These are phyloP conservation scores for Seiridium unicorne DNA, from an alignment of 2,329 filamentous ascomycete species.

Conservation along the genomic window DNA sequence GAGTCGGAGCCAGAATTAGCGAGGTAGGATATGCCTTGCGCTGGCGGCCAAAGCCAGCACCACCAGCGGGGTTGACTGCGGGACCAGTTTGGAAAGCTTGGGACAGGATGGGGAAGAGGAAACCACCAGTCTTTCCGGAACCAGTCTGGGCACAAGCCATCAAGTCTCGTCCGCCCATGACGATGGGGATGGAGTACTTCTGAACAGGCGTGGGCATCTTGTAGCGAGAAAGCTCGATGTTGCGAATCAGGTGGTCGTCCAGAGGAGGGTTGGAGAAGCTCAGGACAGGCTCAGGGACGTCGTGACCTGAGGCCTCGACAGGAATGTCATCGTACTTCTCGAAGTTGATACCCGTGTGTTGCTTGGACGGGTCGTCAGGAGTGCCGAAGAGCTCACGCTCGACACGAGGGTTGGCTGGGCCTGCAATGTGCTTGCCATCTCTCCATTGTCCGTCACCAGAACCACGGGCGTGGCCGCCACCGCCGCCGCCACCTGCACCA, in stretches of 20 bases:
- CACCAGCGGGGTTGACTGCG: constrained; percentile 62
- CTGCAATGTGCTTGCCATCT: constrained; percentile 93
- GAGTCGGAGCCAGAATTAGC: constrained; percentile 91
- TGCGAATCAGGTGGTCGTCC: constrained; percentile 87
- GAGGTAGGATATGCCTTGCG: constrained; percentile 98
- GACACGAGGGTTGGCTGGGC: constrained; percentile 80
- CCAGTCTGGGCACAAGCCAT: constrained; percentile 99
- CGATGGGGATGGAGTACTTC: constrained; percentile 99
- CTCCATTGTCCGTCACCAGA: constrained; percentile 96
- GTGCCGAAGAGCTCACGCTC: constrained; percentile 96
- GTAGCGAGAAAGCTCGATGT: constrained; percentile 94
- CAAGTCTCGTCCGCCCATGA: constrained; percentile 94
- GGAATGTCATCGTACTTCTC: constrained; percentile 99
- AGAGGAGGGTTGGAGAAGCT: constrained; percentile 92
- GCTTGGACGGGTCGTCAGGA: constrained; percentile 88
- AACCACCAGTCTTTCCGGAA: constrained; percentile 99
- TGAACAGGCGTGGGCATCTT: constrained; percentile 95
- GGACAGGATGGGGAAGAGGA: constrained; percentile 98
- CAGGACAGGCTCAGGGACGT: constrained; percentile 88
- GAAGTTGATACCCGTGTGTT: constrained; percentile 99
- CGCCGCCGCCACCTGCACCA: constrained; percentile 47
- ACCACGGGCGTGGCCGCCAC: constrained; percentile 63
- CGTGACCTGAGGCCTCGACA: constrained; percentile 90
- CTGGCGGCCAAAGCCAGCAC: constrained; percentile 79
- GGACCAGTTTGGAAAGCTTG: constrained; percentile 92